Base-by-base conservation (phyloP, 2,329 filamentous ascomycete species). In the Botrytis fabae region DNA sequence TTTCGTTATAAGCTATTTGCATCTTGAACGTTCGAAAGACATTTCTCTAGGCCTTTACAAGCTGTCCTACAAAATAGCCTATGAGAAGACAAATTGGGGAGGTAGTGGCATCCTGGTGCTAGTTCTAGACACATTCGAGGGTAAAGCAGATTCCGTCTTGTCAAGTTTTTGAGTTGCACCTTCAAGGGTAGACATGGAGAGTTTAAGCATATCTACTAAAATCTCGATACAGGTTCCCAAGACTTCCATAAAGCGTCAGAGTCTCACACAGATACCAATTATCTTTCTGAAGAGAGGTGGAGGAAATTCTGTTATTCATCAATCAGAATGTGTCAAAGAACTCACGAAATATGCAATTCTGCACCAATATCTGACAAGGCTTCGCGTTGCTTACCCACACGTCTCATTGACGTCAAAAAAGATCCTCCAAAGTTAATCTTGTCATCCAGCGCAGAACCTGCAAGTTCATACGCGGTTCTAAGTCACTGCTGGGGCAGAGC, bases 401-500 rank as follows among this genome's bases (percentile, higher is more conserved):
- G 59, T 35, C 59, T 60, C 59, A 60, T 60, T 60, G 59, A 60
- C 25, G 32, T 38, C 9, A 25, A 60, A 38, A 16, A 8, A 22
- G 59, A 60, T 35, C 59, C 59, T 60, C 59, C 59, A 38, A 25
- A 32, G 6, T 38, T 60, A 25, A 25, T 38, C 12, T 60, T 35
- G 5, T 60, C 59, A 5, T 38, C 20, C 4, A 46, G 35, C 20
- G 3, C 35, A 65, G 38, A n/a, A 20, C 20, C 9, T 28, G 51
- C 25, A 16, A 66, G 61, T 38, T 44, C 12, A 22, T 73, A 73
- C 44, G 32, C 61, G 51, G 68, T 69, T 0, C 28, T 73, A 12
- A 68, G 69, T n/a, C 69, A 73, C 42, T 73, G 72, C 54, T 73
- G 72, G 61, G 72, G 72, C 16, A 69, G 22, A 40, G 32, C 46